Percentiles rank a stretch among this genome's conserved stretches.
Conservation (phyloP, 1,284 basidiomycete genomes). For the Phellinidium pouzarii region DNA sequence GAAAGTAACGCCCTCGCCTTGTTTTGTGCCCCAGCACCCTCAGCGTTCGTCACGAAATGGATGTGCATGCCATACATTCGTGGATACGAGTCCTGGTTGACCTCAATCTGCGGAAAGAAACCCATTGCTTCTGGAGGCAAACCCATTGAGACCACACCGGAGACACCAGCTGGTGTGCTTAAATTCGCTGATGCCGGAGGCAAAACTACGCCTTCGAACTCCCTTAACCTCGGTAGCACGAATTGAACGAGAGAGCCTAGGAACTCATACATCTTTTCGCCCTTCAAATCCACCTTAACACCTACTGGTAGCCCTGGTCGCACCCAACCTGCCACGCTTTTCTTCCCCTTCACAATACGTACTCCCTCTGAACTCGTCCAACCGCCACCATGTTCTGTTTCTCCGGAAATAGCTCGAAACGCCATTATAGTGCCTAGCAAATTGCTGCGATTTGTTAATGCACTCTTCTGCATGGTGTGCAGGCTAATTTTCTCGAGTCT, state of each 20-base stretch:
- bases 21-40: conserved; percentile 81
- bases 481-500: conserved; percentile 79
- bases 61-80: conserved; percentile 84
- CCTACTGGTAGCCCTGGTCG: conserved; percentile 80
- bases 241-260: conserved; percentile 86
- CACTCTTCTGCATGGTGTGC: conserved; percentile 80
- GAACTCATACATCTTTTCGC: conserved; percentile 92
- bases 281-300: conserved; percentile 85
- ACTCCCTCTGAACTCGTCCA: conserved; percentile 68
- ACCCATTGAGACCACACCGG: conserved; percentile 87
- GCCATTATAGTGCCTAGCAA: conserved; percentile 86
- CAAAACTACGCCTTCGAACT: conserved; percentile 79
- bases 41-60: conserved; percentile 83
- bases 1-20: conserved; percentile 78
- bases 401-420: conserved; percentile 82
- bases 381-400: conserved; percentile 66
- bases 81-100: conserved; percentile 86
- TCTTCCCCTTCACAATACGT: conserved; percentile 73
- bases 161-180: conserved; percentile 68
- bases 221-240: conserved; percentile 87
- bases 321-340: conserved; percentile 82
- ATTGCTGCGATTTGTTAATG: conserved; percentile 65
- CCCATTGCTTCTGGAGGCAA: conserved; percentile 80
- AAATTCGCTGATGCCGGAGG: conserved; percentile 57
- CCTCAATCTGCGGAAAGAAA: conserved; percentile 92